A percentile compares a stretch with the other conserved stretches of the same genome.
Conservation (phyloP, 805 yeast species). For the Lipomyces sp. region DNA sequence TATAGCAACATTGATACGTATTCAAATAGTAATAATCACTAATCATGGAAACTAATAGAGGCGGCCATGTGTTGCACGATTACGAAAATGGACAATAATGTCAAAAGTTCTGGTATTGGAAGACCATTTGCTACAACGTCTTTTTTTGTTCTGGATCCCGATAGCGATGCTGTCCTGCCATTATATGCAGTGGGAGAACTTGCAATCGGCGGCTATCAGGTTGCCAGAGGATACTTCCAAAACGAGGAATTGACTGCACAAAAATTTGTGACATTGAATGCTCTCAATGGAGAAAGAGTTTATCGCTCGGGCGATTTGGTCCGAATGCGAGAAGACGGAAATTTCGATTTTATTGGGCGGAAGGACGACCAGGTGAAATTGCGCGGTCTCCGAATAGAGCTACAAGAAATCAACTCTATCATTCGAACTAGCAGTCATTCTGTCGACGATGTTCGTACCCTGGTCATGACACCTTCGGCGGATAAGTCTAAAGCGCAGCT, state of each 20-base stretch:
- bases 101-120: slow-evolving; percentile 25
- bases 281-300: slow-evolving; percentile 6
- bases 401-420: slow-evolving; percentile 31
- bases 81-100: neutral
- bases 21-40: neutral
- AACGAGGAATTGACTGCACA: slow-evolving; percentile 22
- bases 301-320: slow-evolving; percentile 33
- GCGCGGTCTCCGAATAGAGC: slow-evolving; percentile 33
- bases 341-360: slow-evolving; percentile 32
- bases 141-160: slow-evolving; percentile 19
- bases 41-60: slow-evolving; percentile 5
- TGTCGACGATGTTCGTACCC: slow-evolving; percentile 11
- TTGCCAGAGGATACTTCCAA: slow-evolving; percentile 29
- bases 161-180: slow-evolving; percentile 23
- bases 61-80: slow-evolving; percentile 30
- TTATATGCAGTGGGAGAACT: slow-evolving; percentile 31
- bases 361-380: slow-evolving; percentile 33
- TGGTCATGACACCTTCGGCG: neutral
- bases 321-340: slow-evolving; percentile 26
- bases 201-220: slow-evolving; percentile 34
- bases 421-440: neutral
- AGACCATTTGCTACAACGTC: slow-evolving; percentile 24
- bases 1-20: slow-evolving; percentile 1
- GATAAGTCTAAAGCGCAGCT: slow-evolving; percentile 8
- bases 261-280: slow-evolving; percentile 17